These are phyloP conservation scores for Conticribra guillardii DNA, from an alignment of 108 stramenopile genomes.

Conservation along the genomic window DNA sequence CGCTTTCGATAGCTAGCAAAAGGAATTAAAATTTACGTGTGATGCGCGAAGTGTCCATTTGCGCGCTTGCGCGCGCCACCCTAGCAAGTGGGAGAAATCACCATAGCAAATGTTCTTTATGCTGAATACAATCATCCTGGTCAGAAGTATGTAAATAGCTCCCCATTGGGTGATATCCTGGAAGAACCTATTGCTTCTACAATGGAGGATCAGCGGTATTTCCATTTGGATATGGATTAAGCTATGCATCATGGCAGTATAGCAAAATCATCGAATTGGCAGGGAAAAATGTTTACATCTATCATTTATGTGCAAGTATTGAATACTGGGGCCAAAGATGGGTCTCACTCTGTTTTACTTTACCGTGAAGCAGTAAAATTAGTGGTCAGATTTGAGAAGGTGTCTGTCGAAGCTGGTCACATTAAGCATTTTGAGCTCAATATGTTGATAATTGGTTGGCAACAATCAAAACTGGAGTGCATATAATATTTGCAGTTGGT, in stretches of 20 bases:
- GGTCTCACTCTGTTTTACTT: constrained; percentile 48
- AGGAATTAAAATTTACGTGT: too few relatives aligned
- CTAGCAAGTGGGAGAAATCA: too few relatives aligned
- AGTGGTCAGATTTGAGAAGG: constrained; percentile 31
- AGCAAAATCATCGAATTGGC: background rate
- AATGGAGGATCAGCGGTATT: constrained; percentile 34
- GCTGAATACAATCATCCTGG: constrained; percentile 42
- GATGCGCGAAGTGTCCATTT: too few relatives aligned
- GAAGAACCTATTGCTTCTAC: constrained; percentile 59
- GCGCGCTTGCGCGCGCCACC: too few relatives aligned
- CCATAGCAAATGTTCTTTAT: too few relatives aligned
- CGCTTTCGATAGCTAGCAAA: too few relatives aligned
- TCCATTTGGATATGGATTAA: constrained; percentile 61
- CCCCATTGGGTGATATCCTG: constrained; percentile 29
- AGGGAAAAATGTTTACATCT: background rate
- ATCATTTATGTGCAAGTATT: constrained; percentile 20
- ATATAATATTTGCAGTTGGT: too few relatives aligned
- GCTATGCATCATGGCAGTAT: constrained; percentile 42
- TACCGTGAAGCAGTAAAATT: constrained; percentile 22
- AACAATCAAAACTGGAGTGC: too few relatives aligned
- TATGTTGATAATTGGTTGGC: too few relatives aligned
- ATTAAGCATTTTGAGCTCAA: background rate
- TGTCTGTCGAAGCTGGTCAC: constrained; percentile 3
- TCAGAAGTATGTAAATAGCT: constrained; percentile 54
- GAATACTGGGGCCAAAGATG: constrained; percentile 41